These are phyloP conservation scores for Peronospora destructor DNA, from an alignment of 352 stramenopile species.

Conservation along the genomic window DNA sequence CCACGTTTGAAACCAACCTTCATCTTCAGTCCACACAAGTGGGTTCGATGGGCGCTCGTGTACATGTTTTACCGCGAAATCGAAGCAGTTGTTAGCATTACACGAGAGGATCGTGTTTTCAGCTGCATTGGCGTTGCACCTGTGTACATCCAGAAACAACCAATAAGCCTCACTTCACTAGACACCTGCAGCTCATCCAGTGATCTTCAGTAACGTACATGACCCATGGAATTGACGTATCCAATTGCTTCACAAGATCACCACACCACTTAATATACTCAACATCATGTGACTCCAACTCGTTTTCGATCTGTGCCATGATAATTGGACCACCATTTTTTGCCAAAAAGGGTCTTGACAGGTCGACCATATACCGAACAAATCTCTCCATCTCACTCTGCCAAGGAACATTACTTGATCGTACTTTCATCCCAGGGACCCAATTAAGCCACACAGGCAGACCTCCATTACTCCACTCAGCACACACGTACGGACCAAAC, in stretches of 20 bases:
- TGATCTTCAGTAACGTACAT: conserved; percentile 36
- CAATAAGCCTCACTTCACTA: conserved; percentile 9
- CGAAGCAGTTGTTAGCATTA: conserved; percentile 60
- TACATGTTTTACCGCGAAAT: conserved; percentile 46
- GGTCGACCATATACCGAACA: conserved; percentile 49
- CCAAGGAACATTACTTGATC: conserved; percentile 38
- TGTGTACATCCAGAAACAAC: conserved; percentile 2
- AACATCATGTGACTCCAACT: conserved; percentile 44
- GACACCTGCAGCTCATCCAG: background rate
- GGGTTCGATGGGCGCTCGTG: conserved; percentile 36
- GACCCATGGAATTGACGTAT: conserved; percentile 65
- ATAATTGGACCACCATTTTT: conserved; percentile 60
- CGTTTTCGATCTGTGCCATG: conserved; percentile 67
- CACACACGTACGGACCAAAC: conserved; percentile 63
- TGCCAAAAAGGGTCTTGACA: conserved; percentile 61
- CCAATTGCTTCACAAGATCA: conserved; percentile 37
- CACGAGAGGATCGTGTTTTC: conserved; percentile 62
- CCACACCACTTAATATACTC: conserved; percentile 55
- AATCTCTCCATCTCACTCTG: conserved; percentile 56
- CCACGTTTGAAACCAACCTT: conserved; percentile 71
- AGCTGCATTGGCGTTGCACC: conserved; percentile 59
- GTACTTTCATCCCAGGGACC: conserved; percentile 40
- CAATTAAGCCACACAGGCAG: conserved; percentile 55
- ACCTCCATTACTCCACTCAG: conserved; percentile 60
- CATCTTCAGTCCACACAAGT: conserved; percentile 72